These are phyloP conservation scores for Arthroderma uncinatum DNA, from an alignment of 2,329 filamentous ascomycete genomes.

Conservation along the genomic window DNA sequence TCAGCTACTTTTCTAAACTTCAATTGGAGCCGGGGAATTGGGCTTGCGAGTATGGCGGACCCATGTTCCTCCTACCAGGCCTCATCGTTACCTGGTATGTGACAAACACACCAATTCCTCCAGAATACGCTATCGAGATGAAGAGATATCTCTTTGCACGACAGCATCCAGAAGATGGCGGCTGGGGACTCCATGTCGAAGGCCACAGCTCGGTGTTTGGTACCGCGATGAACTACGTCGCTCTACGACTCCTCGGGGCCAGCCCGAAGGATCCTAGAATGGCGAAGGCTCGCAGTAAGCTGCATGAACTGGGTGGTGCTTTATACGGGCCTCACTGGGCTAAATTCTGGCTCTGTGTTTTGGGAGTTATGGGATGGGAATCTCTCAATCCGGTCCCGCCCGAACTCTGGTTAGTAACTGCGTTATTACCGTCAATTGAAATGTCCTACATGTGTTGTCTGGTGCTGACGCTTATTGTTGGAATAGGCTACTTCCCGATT, in stretches of 20 bases:
- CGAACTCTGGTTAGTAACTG: constrained; percentile 58
- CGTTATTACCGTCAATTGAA: neutral
- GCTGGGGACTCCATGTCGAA: constrained; percentile 94
- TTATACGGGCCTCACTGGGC: constrained; percentile 81
- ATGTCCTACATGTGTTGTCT: neutral
- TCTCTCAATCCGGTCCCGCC: constrained; percentile 89
- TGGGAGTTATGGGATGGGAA: constrained; percentile 79
- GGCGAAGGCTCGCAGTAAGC: constrained; percentile 67
- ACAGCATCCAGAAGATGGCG: constrained; percentile 77
- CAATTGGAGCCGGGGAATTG: constrained; percentile 85
- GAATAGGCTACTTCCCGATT: constrained; percentile 63
- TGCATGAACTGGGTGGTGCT: constrained; percentile 80
- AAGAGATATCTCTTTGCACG: constrained; percentile 83
- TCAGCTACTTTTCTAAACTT: constrained; percentile 78
- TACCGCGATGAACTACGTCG: constrained; percentile 76
- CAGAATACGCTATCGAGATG: constrained; percentile 72
- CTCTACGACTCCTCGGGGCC: constrained; percentile 69
- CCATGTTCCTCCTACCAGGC: constrained; percentile 87
- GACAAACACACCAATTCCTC: constrained; percentile 75
- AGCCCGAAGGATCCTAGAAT: constrained; percentile 73
- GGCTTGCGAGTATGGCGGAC: constrained; percentile 95
- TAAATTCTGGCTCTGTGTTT: constrained; percentile 86
- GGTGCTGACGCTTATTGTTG: constrained; percentile 9
- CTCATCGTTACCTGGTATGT: constrained; percentile 78
- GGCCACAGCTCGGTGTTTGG: constrained; percentile 87